phyloP scores from a whole-genome alignment of 2,329 filamentous ascomycete species.

The Pyricularia pennisetigena region DNA sequence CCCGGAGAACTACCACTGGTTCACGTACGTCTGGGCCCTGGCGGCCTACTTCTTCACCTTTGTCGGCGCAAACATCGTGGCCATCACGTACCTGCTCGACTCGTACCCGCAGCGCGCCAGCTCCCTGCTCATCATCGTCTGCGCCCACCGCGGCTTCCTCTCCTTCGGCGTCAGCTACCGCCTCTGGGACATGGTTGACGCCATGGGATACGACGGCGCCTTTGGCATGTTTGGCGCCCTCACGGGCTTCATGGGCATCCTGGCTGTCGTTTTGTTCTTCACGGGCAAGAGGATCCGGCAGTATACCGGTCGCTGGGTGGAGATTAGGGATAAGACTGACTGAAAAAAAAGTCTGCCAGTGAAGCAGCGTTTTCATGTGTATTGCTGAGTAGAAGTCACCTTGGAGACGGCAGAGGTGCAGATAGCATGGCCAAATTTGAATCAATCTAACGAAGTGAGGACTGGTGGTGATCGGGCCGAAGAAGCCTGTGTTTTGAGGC shows the following conservation, averaged over 20 bases:
- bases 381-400: background rate
- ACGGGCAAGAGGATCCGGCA: constrained; percentile 21
- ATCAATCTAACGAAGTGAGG: background rate
- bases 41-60: constrained; percentile 24
- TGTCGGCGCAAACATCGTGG: constrained; percentile 31
- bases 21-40: constrained; percentile 17
- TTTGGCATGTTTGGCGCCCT: constrained; percentile 21
- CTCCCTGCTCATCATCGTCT: constrained; percentile 32
- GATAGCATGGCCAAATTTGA: background rate
- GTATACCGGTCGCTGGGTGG: background rate
- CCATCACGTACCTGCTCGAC: constrained; percentile 32
- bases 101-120: constrained; percentile 30
- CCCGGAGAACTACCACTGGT: constrained; percentile 24
- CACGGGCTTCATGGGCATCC: constrained; percentile 17
- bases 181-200: constrained; percentile 15
- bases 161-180: constrained; percentile 26
- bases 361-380: background rate
- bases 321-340: background rate
- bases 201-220: constrained; percentile 21
- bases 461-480: background rate
- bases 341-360: background rate
- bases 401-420: background rate
- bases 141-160: constrained; percentile 32
- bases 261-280: constrained; percentile 21
- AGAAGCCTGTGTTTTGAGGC: too few relatives aligned